These are phyloP conservation scores for Claviceps africana DNA, from an alignment of 2,329 filamentous ascomycete genomes.

Conservation along the genomic window DNA sequence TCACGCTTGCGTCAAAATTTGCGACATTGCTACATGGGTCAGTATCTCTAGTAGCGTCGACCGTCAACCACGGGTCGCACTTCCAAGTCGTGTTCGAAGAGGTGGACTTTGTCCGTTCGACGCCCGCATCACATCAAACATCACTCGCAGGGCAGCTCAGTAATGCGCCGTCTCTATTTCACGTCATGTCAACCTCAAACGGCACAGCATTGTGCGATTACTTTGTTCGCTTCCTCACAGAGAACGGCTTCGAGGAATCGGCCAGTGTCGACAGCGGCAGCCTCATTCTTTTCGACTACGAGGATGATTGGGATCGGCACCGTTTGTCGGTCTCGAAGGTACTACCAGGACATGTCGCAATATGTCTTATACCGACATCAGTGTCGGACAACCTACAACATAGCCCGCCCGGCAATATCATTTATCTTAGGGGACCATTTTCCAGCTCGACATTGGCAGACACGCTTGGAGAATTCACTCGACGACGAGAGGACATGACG, in stretches of 20 bases:
- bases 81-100: background rate
- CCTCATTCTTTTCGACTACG: background rate
- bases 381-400: background rate
- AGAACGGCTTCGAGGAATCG: background rate
- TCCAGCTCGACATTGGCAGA: background rate
- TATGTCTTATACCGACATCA: background rate
- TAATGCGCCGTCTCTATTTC: background rate
- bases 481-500: background rate
- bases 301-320: background rate
- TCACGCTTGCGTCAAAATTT: constrained; percentile 28
- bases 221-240: constrained; percentile 3
- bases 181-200: background rate
- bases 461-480: background rate
- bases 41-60: constrained; percentile 18
- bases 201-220: background rate
- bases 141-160: background rate
- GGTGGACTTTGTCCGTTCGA: background rate
- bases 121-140: background rate
- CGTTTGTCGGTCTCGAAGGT: background rate
- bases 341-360: background rate
- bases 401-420: background rate
- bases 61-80: background rate
- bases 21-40: constrained; percentile 25
- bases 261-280: background rate
- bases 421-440: background rate